Conservation (phyloP, 2,329 filamentous ascomycete genomes). For the Atkinsonella hypoxylon region DNA sequence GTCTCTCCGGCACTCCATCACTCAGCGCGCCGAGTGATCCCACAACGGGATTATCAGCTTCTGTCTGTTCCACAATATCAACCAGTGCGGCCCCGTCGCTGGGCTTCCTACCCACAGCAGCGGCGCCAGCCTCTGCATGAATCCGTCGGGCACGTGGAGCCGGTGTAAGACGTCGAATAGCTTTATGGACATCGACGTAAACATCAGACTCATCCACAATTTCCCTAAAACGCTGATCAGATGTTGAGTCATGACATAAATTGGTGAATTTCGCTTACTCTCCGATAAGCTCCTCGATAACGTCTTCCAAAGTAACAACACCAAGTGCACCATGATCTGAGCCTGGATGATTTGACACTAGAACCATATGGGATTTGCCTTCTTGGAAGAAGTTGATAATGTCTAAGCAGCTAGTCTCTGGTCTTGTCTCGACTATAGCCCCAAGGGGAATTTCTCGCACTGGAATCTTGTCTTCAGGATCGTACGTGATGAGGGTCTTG, state of each 20-base stretch:
- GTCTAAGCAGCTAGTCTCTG: slow-evolving; percentile 91
- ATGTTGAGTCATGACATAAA: neutral
- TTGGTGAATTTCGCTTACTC: slow-evolving; percentile 49
- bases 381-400: slow-evolving; percentile 99
- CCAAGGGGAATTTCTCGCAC: slow-evolving; percentile 88
- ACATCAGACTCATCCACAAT: slow-evolving; percentile 99
- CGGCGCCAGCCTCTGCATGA: slow-evolving; percentile 23
- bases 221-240: slow-evolving; percentile 46
- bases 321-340: slow-evolving; percentile 82
- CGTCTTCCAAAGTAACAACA: slow-evolving; percentile 92
- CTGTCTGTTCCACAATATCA: slow-evolving; percentile 31
- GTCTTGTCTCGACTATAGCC: slow-evolving; percentile 85
- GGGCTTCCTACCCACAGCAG: slow-evolving; percentile 19
- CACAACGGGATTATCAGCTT: slow-evolving; percentile 18
- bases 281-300: slow-evolving; percentile 96
- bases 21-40: slow-evolving; percentile 25
- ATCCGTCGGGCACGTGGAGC: slow-evolving; percentile 61
- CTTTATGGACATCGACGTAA: slow-evolving; percentile 96
- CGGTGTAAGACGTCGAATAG: slow-evolving; percentile 77
- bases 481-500: slow-evolving; percentile 97
- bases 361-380: slow-evolving; percentile 96
- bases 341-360: slow-evolving; percentile 84
- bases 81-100: slow-evolving; percentile 19
- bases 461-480: slow-evolving; percentile 79
- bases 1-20: slow-evolving; percentile 30